Percentiles rank a stretch among this genome's conserved stretches.
These are phyloP conservation scores for Prunus mume DNA, from an alignment of 306 rosid species.

Conservation along the genomic window DNA sequence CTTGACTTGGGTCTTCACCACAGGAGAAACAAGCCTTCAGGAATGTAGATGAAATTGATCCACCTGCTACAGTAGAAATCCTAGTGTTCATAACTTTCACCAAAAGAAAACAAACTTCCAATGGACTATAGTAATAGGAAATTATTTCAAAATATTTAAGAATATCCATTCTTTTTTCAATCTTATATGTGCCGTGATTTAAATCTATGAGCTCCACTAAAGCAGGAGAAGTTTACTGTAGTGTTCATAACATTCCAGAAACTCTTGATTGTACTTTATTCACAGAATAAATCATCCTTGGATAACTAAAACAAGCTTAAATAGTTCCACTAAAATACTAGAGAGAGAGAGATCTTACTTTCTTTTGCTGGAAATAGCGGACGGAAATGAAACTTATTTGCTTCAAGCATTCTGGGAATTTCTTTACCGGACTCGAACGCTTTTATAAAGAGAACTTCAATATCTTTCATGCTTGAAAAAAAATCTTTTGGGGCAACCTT, in stretches of 20 bases:
- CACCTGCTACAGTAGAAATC: slow-evolving; percentile 39
- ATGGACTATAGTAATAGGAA: neutral
- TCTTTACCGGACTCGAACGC: slow-evolving; percentile 87
- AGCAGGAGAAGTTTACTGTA: slow-evolving; percentile 18
- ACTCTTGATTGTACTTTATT: neutral
- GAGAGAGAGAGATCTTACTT: slow-evolving; percentile 47
- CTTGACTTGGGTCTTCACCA: slow-evolving; percentile 78
- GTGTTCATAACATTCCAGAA: slow-evolving; percentile 4
- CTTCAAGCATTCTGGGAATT: slow-evolving; percentile 99
- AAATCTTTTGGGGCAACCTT: slow-evolving; percentile 69
- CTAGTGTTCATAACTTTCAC: slow-evolving; percentile 26
- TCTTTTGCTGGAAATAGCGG: slow-evolving; percentile 66
- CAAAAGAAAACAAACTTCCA: slow-evolving; percentile 16
- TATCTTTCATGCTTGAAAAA: slow-evolving; percentile 73
- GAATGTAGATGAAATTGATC: slow-evolving; percentile 50
- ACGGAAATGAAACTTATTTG: slow-evolving; percentile 88
- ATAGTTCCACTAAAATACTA: neutral
- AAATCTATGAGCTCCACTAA: slow-evolving; percentile 3
- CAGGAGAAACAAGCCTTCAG: slow-evolving; percentile 86
- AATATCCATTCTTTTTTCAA: neutral
- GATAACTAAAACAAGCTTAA: slow-evolving; percentile 5
- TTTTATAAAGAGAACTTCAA: slow-evolving; percentile 65
- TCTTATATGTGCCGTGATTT: neutral
- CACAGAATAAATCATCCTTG: neutral
- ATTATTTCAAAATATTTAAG: neutral